Conservation (phyloP, 2,329 filamentous ascomycete species). For the Bimuria novae-zelandiae region DNA sequence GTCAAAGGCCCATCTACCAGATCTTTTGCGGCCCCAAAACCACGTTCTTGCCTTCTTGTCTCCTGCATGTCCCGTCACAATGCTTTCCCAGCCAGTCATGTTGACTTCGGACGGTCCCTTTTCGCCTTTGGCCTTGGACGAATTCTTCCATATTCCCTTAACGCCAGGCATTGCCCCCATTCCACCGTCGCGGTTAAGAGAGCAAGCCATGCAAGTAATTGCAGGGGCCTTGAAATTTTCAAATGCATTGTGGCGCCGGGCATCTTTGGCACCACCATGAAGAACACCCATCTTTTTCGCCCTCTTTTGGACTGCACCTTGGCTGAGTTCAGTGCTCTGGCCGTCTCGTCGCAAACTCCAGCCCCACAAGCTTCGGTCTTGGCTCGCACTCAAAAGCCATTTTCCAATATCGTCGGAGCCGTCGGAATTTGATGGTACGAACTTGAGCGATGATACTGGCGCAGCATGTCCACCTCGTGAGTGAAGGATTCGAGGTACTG, state of each 20-base stretch:
- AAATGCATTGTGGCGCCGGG: slow-evolving; percentile 66
- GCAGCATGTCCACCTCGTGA: slow-evolving; percentile 86
- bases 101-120: slow-evolving; percentile 71
- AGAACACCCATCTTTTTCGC: slow-evolving; percentile 84
- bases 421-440: slow-evolving; percentile 86
- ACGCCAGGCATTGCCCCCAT: slow-evolving; percentile 83
- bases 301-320: slow-evolving; percentile 85
- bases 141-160: slow-evolving; percentile 82
- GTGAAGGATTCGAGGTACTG: slow-evolving; percentile 83
- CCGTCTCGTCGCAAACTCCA: slow-evolving; percentile 95
- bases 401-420: slow-evolving; percentile 87
- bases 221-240: slow-evolving; percentile 84
- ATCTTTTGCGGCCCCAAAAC: slow-evolving; percentile 96
- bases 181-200: slow-evolving; percentile 90
- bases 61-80: slow-evolving; percentile 87
- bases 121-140: slow-evolving; percentile 61
- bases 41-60: slow-evolving; percentile 88
- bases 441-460: slow-evolving; percentile 79
- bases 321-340: slow-evolving; percentile 90
- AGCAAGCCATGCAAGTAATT: slow-evolving; percentile 89
- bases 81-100: slow-evolving; percentile 94
- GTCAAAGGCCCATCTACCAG: slow-evolving; percentile 89
- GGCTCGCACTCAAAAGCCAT: slow-evolving; percentile 88
- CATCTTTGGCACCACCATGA: slow-evolving; percentile 59
- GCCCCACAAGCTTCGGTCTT: slow-evolving; percentile 91